Conservation (phyloP, 441 rosid species). For the Jatropha multifida region DNA sequence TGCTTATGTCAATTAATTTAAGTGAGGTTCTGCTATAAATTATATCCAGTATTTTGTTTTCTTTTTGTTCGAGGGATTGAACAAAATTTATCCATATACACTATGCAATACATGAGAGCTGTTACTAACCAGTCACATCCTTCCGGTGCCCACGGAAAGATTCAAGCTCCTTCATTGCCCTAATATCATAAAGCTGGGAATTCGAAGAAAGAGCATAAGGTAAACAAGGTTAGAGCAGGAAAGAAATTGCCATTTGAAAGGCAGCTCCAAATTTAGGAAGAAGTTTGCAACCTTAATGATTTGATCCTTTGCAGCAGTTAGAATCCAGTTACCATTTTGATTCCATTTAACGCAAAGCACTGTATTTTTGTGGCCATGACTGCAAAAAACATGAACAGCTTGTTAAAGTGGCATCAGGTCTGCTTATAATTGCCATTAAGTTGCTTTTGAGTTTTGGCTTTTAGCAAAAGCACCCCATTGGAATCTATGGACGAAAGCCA, state of each 20-base stretch:
- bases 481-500: neutral
- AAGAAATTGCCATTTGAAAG: neutral
- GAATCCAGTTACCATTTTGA: conserved; percentile 96
- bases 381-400: conserved; percentile 40
- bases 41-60: neutral
- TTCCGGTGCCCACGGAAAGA: conserved; percentile 93
- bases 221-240: neutral
- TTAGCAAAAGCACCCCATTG: neutral
- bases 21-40: neutral
- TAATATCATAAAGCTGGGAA: conserved; percentile 87
- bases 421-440: neutral
- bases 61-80: neutral
- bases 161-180: conserved; percentile 99
- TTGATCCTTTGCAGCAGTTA: conserved; percentile 96
- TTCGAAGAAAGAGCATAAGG: neutral
- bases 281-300: conserved; percentile 64
- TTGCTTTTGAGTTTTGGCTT: neutral
- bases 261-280: neutral
- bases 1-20: neutral
- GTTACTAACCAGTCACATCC: conserved; percentile 85
- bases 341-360: conserved; percentile 98
- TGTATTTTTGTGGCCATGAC: conserved; percentile 97
- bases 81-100: neutral
- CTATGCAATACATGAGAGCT: conserved; percentile 15
- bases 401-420: conserved; percentile 11